These are phyloP conservation scores for Cordyceps pruinosa DNA, from an alignment of 2,329 filamentous ascomycete genomes.

Conservation along the genomic window DNA sequence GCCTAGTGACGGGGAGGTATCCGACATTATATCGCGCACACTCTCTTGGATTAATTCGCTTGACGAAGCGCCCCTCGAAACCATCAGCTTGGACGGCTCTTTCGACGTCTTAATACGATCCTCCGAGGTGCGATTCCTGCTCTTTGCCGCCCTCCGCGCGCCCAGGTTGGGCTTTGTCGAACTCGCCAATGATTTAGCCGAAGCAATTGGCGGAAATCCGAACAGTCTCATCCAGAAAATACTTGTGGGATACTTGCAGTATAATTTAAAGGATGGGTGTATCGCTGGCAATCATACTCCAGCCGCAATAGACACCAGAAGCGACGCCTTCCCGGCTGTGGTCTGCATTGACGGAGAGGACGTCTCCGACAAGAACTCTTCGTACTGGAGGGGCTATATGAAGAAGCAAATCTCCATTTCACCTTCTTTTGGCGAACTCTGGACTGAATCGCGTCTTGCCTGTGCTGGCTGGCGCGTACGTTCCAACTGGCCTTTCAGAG, in stretches of 20 bases:
- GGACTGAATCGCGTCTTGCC: slow-evolving; percentile 29
- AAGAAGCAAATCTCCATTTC: slow-evolving; percentile 21
- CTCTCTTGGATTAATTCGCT: slow-evolving; percentile 20
- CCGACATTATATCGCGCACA: slow-evolving; percentile 28
- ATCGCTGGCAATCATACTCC: background rate
- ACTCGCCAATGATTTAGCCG: background rate
- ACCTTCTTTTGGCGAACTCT: slow-evolving; percentile 24
- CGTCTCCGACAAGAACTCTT: slow-evolving; percentile 15
- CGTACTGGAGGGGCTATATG: slow-evolving; percentile 26
- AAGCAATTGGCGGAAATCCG: background rate
- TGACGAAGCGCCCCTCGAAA: background rate
- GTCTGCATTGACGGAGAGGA: slow-evolving; percentile 30
- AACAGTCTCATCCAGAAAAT: background rate
- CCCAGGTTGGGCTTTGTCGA: background rate
- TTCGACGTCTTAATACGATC: background rate
- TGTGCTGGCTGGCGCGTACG: slow-evolving; percentile 30
- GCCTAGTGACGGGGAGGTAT: slow-evolving; percentile 19
- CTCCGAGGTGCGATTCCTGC: background rate
- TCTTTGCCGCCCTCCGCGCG: background rate
- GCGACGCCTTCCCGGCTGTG: slow-evolving; percentile 16
- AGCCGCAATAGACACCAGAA: too few species aligned
- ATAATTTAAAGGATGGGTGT: background rate
- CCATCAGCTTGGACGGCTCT: background rate
- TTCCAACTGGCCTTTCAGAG: slow-evolving; percentile 7
- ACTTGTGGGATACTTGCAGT: background rate